Evolutionary conservation across 2,329 filamentous ascomycete species (phyloP).

Genomic region (Colletotrichum liaoningense): DNA sequence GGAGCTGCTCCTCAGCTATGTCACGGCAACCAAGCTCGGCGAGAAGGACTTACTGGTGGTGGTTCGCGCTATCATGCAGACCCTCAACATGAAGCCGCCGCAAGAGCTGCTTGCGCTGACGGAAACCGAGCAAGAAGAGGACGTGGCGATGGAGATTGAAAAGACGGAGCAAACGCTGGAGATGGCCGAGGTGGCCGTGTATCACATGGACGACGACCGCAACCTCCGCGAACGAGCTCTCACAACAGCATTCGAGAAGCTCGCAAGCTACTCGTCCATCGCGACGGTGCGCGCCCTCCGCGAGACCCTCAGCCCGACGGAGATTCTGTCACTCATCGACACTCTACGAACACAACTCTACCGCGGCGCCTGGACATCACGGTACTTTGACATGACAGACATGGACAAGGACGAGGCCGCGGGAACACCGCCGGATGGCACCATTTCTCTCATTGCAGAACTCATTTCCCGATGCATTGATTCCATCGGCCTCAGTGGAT

Average conservation of each 20-base stretch:
- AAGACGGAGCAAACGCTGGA: conserved; percentile 74
- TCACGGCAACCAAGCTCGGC: conserved; percentile 74
- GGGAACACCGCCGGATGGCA: conserved; percentile 69
- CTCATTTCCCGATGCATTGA: conserved; percentile 80
- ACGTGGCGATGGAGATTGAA: conserved; percentile 66
- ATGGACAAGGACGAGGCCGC: conserved; percentile 53
- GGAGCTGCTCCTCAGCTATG: conserved; percentile 72
- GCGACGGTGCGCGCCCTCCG: conserved; percentile 73
- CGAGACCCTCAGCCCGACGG: conserved; percentile 71
- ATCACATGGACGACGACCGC: conserved; percentile 73
- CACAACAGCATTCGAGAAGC: conserved; percentile 75
- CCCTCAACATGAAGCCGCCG: conserved; percentile 61
- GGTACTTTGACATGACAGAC: conserved; percentile 71
- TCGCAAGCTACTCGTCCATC: conserved; percentile 72
- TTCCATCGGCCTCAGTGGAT: conserved; percentile 79
- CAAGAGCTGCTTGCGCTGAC: conserved; percentile 34
- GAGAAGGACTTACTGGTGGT: conserved; percentile 74
- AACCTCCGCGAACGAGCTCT: conserved; percentile 72
- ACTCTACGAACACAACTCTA: conserved; percentile 79
- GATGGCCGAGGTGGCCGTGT: conserved; percentile 75
- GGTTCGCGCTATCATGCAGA: conserved; percentile 75
- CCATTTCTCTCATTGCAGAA: conserved; percentile 77
- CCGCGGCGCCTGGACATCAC: conserved; percentile 80
- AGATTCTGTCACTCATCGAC: conserved; percentile 78
- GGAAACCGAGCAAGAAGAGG: conserved; percentile 42